Base-by-base conservation (phyloP, 768 basidiomycete species). In the Podaxis sp. region DNA sequence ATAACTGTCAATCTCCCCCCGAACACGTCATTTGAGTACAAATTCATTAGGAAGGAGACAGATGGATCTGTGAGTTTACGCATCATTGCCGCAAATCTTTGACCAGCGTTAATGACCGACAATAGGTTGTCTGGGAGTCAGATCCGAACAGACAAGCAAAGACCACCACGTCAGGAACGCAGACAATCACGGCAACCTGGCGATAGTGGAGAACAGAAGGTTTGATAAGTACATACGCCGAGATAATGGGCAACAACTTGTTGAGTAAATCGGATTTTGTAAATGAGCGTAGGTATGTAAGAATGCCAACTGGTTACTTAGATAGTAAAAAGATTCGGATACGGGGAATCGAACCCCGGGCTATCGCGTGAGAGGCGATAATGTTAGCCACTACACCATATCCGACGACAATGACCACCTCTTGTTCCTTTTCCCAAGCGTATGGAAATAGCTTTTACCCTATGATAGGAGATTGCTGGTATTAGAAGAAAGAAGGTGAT, bases 91-190 rank as follows among this genome's bases (percentile, higher is more conserved):
- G 11, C 42, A 44, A 51, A 24, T 5, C 4, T 24, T 26, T 51
- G 0, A 11, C 19, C 15, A 15, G 33, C 2, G 2, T 53, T 63
- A 51, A 61, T 36, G 42, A 52, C 63, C 2, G 57, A 66, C 33
- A 64, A 39, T 56, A 84, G 84, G 70, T 88, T 52, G 74, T 77
- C 7, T 87, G 86, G 86, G 87, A 88, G 68, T 83, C 83, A 0
- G 84, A 86, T 66, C 85, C 87, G 2, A 85, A 87, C 65, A 76
- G 85, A 42, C 74, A 78, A 46, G 78, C 73, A 2, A 84, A 79
- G 9, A 77, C 80, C 3, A 76, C 69, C 26, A 51, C 74, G 0
- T 78, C 78, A 3, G 80, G 77, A 2, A 71, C 78, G 9, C 76
- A 79, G 64, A 79, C 76, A 1, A 58, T 84, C 28, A 72, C 69